Base-by-base conservation (phyloP, 805 yeast species). In the Yamadazyma akitaensis region DNA sequence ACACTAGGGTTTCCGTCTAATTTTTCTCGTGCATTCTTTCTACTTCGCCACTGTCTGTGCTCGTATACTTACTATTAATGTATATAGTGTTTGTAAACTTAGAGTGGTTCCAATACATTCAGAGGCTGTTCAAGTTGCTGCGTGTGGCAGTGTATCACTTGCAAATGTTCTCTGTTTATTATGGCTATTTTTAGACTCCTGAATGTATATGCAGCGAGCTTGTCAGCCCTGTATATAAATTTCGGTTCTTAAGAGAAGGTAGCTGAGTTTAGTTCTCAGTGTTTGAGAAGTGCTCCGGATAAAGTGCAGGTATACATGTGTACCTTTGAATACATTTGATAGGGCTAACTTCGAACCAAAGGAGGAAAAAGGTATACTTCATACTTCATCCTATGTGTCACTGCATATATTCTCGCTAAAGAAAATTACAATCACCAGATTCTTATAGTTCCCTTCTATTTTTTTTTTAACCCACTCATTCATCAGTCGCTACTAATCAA, bases 61-160 rank as follows among this genome's bases (percentile, higher is more conserved):
- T 28, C 32, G 32, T 12, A 13, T 28, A 13, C 32, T 28, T 28
- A 12, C 32, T 13, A 7, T 21, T 9, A 28, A 4, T 5, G 9
- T 28, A 28, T 28, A 28, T 11, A 28, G 12, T 28, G 5, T 12
- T 13, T 28, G n/a, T 28, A 12, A 5, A 28, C 32, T 26, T 13
- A 13, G n/a, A 28, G 32, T 13, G 5, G n/a, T 28, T 21, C 24
- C 24, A 21, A 7, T 21, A 21, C 24, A 4, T 21, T 21, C 7
- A 12, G 37, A 34, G 37, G 37, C 37, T 34, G 37, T 34, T 16
- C 21, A 7, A 14, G 35, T 34, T 21, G 24, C 24, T 12, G 6
- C 19, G 10, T 37, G 39, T 19, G 39, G 39, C 39, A 24, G 39
- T 37, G 39, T 34, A 34, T 24, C 39, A 24, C 19, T 25, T 37